Conservation (phyloP, 371 early-diverging fungal species). For the Cokeromyces recurvatus region DNA sequence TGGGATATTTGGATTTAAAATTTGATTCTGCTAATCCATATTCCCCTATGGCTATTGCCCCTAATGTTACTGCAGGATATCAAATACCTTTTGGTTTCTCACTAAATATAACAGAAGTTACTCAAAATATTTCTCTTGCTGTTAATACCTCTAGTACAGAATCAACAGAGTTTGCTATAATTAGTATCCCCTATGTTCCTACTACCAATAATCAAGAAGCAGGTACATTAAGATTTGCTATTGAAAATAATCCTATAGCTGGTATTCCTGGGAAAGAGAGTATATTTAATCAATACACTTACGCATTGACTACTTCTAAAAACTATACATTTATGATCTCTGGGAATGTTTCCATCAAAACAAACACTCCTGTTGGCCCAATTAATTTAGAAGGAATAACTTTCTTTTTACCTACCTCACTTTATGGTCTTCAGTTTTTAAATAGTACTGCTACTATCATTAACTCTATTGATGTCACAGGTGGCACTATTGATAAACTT, state of each 20-base stretch:
- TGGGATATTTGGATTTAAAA: conserved; percentile 49
- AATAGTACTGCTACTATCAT: conserved; percentile 52
- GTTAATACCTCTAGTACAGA: conserved; percentile 16
- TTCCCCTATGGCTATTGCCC: conserved; percentile 42
- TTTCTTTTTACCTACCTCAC: conserved; percentile 47
- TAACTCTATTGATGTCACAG: conserved; percentile 54
- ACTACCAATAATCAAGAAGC: conserved; percentile 39
- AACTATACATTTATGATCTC: conserved; percentile 42
- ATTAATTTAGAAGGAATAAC: conserved; percentile 50
- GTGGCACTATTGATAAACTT: conserved; percentile 47
- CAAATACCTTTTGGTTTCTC: conserved; percentile 54
- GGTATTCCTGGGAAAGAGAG: conserved; percentile 34
- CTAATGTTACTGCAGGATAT: conserved; percentile 46
- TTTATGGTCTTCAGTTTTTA: conserved; percentile 58
- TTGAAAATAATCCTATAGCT: conserved; percentile 33
- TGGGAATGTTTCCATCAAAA: conserved; percentile 48
- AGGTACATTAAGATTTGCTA: conserved; percentile 44
- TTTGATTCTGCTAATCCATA: conserved; percentile 48
- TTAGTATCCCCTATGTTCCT: conserved; percentile 40
- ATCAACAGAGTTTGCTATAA: conserved; percentile 39
- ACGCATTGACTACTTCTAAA: conserved; percentile 40
- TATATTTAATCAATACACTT: conserved; percentile 46
- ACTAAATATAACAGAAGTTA: conserved; percentile 47
- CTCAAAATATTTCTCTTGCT: conserved; percentile 45
- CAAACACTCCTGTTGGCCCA: conserved; percentile 56